Evolutionary conservation across 192 early-diverging fungal genomes (phyloP).

Genomic region (Pilobolus umbonatus): DNA sequence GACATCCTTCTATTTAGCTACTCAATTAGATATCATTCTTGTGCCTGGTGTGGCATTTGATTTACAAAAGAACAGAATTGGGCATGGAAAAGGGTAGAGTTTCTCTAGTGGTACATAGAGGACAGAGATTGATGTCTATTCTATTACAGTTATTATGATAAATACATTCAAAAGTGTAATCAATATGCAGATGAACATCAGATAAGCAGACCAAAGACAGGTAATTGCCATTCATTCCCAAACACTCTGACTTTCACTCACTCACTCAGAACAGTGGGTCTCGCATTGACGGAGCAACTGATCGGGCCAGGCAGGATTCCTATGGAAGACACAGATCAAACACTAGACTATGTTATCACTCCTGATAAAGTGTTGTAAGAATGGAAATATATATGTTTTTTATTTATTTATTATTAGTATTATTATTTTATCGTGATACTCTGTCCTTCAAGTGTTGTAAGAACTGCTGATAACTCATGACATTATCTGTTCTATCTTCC

Average conservation of each 20-base stretch:
- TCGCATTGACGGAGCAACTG: conserved; percentile 42
- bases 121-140: neutral
- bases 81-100: conserved; percentile 60
- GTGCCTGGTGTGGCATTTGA: conserved; percentile 63
- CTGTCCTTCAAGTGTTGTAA: conserved; percentile 70
- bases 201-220: conserved; percentile 27
- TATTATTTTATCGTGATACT: conserved; percentile 28
- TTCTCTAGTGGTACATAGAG: neutral
- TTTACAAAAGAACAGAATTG: conserved; percentile 46
- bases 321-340: conserved; percentile 27
- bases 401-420: conserved; percentile 8
- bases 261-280: conserved; percentile 30
- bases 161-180: conserved; percentile 39
- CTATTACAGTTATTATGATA: conserved; percentile 53
- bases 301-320: conserved; percentile 29
- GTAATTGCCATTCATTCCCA: conserved; percentile 17
- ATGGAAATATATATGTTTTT: neutral
- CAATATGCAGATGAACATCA: conserved; percentile 26
- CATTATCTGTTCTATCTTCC: conserved; percentile 84
- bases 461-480: conserved; percentile 75
- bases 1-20: no score
- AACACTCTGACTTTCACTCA: neutral
- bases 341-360: conserved; percentile 26
- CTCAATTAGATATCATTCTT: conserved; percentile 56
- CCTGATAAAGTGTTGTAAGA: conserved; percentile 8